phyloP scores from a whole-genome alignment of 257 asterid species.

The Asclepias syriaca region DNA sequence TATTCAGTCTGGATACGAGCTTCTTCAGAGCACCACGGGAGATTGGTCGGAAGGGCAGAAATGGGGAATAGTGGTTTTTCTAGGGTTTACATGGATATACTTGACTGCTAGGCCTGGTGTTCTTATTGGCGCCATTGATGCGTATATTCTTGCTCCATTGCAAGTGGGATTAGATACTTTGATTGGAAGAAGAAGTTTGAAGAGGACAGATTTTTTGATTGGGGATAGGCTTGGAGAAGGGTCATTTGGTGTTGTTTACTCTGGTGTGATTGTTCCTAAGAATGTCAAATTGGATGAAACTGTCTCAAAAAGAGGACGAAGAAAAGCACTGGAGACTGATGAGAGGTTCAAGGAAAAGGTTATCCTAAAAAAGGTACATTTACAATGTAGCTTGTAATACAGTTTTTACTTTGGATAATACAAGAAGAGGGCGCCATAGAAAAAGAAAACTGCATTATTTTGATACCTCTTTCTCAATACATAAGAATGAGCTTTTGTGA shows the following conservation, averaged over 20 bases:
- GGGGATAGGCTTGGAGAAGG: constrained; percentile 86
- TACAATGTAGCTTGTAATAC: neutral
- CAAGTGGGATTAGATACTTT: constrained; percentile 66
- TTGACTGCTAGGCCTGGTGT: constrained; percentile 94
- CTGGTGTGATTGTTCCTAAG: constrained; percentile 79
- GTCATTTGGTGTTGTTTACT: constrained; percentile 85
- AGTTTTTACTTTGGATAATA: neutral
- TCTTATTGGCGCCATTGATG: constrained; percentile 78
- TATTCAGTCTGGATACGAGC: constrained; percentile 32
- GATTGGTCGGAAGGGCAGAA: constrained; percentile 51
- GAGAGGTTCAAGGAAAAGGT: constrained; percentile 68
- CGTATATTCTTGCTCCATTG: constrained; percentile 75
- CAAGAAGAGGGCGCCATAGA: too few relatives aligned
- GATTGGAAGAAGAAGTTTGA: constrained; percentile 69
- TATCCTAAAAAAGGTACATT: constrained; percentile 75
- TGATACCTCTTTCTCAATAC: too few relatives aligned
- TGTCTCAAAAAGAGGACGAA: constrained; percentile 32
- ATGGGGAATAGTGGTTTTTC: constrained; percentile 48
- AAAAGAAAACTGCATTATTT: too few relatives aligned
- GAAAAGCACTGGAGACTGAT: constrained; percentile 35
- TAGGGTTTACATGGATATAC: constrained; percentile 72
- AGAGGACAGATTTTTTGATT: constrained; percentile 66
- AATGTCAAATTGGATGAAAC: constrained; percentile 43
- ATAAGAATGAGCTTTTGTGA: too few relatives aligned
- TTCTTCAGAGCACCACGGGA: constrained; percentile 33